phyloP scores from a whole-genome alignment of 2,329 filamentous ascomycete species.

The Lasiodiplodia theobromae region DNA sequence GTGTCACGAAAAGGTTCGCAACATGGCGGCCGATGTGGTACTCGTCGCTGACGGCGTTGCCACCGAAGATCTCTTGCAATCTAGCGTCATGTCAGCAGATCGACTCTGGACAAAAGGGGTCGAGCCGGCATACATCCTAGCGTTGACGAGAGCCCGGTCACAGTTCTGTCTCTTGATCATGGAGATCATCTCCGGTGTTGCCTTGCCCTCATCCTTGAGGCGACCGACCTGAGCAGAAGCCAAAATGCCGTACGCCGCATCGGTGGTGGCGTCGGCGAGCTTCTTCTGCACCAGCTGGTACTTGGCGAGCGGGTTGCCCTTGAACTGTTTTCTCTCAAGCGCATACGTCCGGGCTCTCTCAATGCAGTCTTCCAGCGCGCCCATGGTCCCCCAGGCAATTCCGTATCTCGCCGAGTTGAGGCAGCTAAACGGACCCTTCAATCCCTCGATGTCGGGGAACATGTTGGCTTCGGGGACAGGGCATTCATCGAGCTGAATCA shows the following conservation, averaged over 20 bases:
- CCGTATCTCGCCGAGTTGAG: slow-evolving; percentile 93
- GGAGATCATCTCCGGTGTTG: slow-evolving; percentile 91
- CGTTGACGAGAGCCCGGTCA: slow-evolving; percentile 82
- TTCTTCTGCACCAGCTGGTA: slow-evolving; percentile 99
- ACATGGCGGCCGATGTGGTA: slow-evolving; percentile 95
- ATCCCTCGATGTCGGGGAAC: slow-evolving; percentile 88
- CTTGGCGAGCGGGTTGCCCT: slow-evolving; percentile 89
- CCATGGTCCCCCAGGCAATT: slow-evolving; percentile 92
- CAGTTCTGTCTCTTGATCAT: slow-evolving; percentile 99
- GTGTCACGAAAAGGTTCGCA: slow-evolving; percentile 93
- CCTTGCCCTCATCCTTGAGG: slow-evolving; percentile 89
- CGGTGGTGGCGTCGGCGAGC: slow-evolving; percentile 88
- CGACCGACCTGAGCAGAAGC: slow-evolving; percentile 90
- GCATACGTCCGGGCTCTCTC: slow-evolving; percentile 81
- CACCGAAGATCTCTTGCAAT: slow-evolving; percentile 95
- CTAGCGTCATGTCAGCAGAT: slow-evolving; percentile 45
- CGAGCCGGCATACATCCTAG: slow-evolving; percentile 63
- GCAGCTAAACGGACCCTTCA: slow-evolving; percentile 89
- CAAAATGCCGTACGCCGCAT: slow-evolving; percentile 89
- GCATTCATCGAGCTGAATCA: slow-evolving; percentile 94
- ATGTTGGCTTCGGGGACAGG: slow-evolving; percentile 91
- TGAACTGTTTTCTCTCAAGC: slow-evolving; percentile 95
- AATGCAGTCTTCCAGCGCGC: slow-evolving; percentile 92
- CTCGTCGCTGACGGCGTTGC: slow-evolving; percentile 97
- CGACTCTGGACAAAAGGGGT: background rate